Base-by-base conservation (phyloP, 2,329 filamentous ascomycete species). In the Passalora sequoiae region DNA sequence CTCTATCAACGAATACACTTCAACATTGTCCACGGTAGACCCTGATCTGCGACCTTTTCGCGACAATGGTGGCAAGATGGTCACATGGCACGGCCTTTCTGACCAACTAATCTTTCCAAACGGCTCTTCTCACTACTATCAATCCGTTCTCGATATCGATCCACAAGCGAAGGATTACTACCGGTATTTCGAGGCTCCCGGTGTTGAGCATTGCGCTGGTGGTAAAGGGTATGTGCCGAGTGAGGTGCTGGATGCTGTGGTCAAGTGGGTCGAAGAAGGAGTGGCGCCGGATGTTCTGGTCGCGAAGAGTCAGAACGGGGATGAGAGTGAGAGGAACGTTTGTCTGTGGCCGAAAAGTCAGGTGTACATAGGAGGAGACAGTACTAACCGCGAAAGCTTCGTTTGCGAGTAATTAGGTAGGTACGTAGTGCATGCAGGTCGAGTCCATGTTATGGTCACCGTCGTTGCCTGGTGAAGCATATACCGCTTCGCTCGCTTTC, bases 71-170 rank as follows among this genome's bases (percentile, higher is more conserved):
- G 67, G 62, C 1, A 73, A 72, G 46, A 61, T 73, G 53, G 60
- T 73, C 12, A 65, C 61, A 1, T 72, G 64, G 62, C 68, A 72
- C 39, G 70, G 69, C 1, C 47, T 67, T 5, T 60, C 59, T 2
- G 67, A 70, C 46, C 46, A 62, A 15, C 46, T 68, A 9, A 69
- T 72, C 43, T 54, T 57, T 16, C 55, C 63, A 1, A 58, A 61
- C 6, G 65, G 66, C 2, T 66, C 63, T 1, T 46, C 49, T 3
- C 40, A 64, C 17, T 71, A 71, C 50, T 69, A 69, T 45, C 40
- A 62, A 5, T 46, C 55, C 5, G 65, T 69, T 1, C 38, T 54
- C 13, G 53, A 47, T 1, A 24, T 53, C 2, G 60, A 64, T 36
- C 45, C 59, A 0, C 25, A 56, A 2, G 55, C 57, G 1, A 35